These are phyloP conservation scores for Juglanconis sp. DNA, from an alignment of 2,329 filamentous ascomycete genomes.

Conservation along the genomic window DNA sequence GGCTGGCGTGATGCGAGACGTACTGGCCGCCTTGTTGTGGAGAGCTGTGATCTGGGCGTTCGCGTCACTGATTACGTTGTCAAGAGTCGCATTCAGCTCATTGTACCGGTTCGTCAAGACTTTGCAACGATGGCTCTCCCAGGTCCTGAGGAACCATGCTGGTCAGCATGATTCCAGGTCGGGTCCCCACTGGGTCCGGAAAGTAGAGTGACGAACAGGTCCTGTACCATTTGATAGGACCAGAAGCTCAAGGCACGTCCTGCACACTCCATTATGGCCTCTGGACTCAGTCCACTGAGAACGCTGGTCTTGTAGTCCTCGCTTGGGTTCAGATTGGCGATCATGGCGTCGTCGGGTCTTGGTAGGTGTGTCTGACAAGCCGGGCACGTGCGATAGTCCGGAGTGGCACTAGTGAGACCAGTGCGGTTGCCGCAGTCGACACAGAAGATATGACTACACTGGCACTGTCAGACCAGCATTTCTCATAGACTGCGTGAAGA, in stretches of 20 bases:
- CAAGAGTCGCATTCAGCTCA: slow-evolving; percentile 61
- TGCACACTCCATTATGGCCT: slow-evolving; percentile 81
- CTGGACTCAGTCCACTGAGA: slow-evolving; percentile 77
- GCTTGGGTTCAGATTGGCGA: slow-evolving; percentile 69
- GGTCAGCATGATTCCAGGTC: slow-evolving; percentile 10
- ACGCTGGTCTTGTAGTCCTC: slow-evolving; percentile 90
- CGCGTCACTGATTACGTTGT: slow-evolving; percentile 71
- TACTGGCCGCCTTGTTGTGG: slow-evolving; percentile 62
- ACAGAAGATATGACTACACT: slow-evolving; percentile 78
- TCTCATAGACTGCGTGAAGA: slow-evolving; percentile 11
- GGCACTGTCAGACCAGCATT: neutral
- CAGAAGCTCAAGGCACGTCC: slow-evolving; percentile 78
- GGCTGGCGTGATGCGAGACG: slow-evolving; percentile 19
- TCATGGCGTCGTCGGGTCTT: slow-evolving; percentile 72
- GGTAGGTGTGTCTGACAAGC: slow-evolving; percentile 68
- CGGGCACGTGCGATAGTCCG: slow-evolving; percentile 61
- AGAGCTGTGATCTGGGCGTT: slow-evolving; percentile 68
- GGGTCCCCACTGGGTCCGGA: slow-evolving; percentile 19
- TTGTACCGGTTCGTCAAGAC: slow-evolving; percentile 70
- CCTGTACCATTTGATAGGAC: slow-evolving; percentile 80
- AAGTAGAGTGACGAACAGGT: slow-evolving; percentile 59
- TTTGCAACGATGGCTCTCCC: slow-evolving; percentile 73
- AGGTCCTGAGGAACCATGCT: slow-evolving; percentile 50
- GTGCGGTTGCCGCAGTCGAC: slow-evolving; percentile 65
- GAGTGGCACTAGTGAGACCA: slow-evolving; percentile 56